Base-by-base conservation (phyloP, 345 rosid species). In the Salix brachista region DNA sequence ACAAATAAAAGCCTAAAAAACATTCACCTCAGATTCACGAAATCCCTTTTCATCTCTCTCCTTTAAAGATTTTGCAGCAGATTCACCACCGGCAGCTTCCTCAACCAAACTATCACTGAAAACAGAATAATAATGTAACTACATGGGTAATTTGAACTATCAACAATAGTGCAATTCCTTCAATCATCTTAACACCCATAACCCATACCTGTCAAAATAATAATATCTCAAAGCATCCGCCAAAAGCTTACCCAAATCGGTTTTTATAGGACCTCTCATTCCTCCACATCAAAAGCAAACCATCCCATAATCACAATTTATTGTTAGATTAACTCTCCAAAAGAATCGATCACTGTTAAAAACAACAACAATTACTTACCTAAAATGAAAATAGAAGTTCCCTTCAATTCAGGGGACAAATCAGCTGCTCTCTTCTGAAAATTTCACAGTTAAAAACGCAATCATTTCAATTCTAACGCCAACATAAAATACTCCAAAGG, bases 11-110 rank as follows among this genome's bases (percentile, higher is more conserved):
- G 80, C 60, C 26, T 42, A 19, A 14, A 25, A 26, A 23, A 72
- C 48, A 18, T 11, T 83, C 81, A 93, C 97, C 96, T 91, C 97
- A 54, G 94, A 86, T 42, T 86, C 88, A n/a, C 50, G 80, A 82
- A 89, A 91, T 71, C 90, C 88, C 78, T 88, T 85, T 85, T 87
- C 91, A 79, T 93, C 97, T 66, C 84, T 87, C 81, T 89, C 91
- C 83, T 78, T 85, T 2, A 85, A 80, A 80, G 84, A 74, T 83
- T 88, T 83, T 75, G 85, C 90, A 2, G 91, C 85, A 72, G 78
- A 78, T 85, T 84, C 89, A 69, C 97, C 97, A 23, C 97, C 95
- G 52, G 95, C 92, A 6, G 94, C 97, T 85, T 91, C 97, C 50
- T 82, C 85, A 4, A 95, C 88, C 87, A 95, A 83, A 77, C 82